phyloP scores from a whole-genome alignment of 495 filamentous ascomycete genomes.

The Hypoxylon fuscum region DNA sequence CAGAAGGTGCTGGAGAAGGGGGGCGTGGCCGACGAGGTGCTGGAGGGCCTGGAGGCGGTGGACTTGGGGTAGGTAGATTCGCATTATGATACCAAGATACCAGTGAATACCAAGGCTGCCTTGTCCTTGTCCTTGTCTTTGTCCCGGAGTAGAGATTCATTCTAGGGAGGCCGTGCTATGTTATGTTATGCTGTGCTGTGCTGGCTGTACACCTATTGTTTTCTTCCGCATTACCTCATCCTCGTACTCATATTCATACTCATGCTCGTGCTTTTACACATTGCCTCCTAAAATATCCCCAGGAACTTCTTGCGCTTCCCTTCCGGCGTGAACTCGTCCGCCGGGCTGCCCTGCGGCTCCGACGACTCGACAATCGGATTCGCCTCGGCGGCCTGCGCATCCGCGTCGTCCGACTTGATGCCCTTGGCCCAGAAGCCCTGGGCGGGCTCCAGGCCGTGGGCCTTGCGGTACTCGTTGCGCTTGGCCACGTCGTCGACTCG shows the following conservation, averaged over 20 bases:
- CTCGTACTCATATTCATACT: neutral
- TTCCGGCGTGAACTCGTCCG: constrained; percentile 23
- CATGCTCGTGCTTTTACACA: too few relatives aligned
- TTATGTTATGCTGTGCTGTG: constrained; percentile 4
- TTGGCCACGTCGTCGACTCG: constrained; percentile 82
- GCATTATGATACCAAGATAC: constrained; percentile 39
- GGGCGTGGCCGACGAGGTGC: constrained; percentile 84
- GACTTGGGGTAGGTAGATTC: constrained; percentile 54
- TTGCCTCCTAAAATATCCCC: constrained; percentile 51
- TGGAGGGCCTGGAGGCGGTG: constrained; percentile 76
- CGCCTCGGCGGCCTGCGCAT: constrained; percentile 6
- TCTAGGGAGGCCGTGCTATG: constrained; percentile 4
- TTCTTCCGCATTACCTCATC: constrained; percentile 3
- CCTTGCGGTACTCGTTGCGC: constrained; percentile 78
- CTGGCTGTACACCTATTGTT: constrained; percentile 5
- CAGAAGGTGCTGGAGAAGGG: constrained; percentile 71
- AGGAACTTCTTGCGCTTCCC: constrained; percentile 52
- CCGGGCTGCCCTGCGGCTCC: constrained; percentile 1
- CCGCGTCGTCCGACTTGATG: neutral
- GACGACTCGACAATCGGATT: constrained; percentile 14
- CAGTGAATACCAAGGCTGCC: constrained; percentile 21
- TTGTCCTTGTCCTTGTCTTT: constrained; percentile 14
- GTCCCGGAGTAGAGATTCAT: constrained; percentile 23
- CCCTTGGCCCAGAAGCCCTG: constrained; percentile 45
- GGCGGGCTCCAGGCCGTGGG: constrained; percentile 77